These are phyloP conservation scores for Leishmania turanica DNA, from an alignment of 208 protist species.

Conservation along the genomic window DNA sequence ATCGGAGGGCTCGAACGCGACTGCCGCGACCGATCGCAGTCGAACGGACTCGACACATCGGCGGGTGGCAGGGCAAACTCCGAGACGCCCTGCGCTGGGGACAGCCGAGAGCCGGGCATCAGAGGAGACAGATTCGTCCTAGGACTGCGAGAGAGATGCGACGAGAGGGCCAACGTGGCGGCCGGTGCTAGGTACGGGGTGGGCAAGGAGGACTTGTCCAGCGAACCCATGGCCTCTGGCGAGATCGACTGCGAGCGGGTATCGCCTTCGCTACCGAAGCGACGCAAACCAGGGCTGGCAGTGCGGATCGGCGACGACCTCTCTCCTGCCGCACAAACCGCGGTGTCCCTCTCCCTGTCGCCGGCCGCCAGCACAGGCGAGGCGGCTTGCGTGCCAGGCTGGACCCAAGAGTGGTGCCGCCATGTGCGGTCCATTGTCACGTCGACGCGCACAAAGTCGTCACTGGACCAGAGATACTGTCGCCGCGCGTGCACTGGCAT, in stretches of 20 bases:
- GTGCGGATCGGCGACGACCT: slow-evolving; percentile 26
- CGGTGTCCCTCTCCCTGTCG: neutral
- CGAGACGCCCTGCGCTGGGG: slow-evolving; percentile 14
- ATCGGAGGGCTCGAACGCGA: slow-evolving; percentile 18
- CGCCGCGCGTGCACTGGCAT: slow-evolving; percentile 17
- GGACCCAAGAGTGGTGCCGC: slow-evolving; percentile 23
- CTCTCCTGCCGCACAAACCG: slow-evolving; percentile 1
- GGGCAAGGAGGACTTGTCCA: slow-evolving; percentile 34
- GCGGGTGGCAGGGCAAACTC: slow-evolving; percentile 26
- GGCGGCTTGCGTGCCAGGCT: slow-evolving; percentile 1
- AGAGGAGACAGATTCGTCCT: neutral
- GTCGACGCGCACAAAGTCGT: slow-evolving; percentile 40
- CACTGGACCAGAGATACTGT: slow-evolving; percentile 31
- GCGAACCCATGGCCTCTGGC: slow-evolving; percentile 23
- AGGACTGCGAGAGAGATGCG: slow-evolving; percentile 14
- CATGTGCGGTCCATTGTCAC: slow-evolving; percentile 34
- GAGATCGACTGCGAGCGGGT: slow-evolving; percentile 17
- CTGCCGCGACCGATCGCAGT: slow-evolving; percentile 15
- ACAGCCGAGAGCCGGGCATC: slow-evolving; percentile 10
- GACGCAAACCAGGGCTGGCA: slow-evolving; percentile 11
- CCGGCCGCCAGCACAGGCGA: neutral
- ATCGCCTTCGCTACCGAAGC: slow-evolving; percentile 14
- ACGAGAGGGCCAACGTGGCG: slow-evolving; percentile 2
- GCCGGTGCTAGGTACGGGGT: slow-evolving; percentile 31
- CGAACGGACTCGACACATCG: slow-evolving; percentile 20